phyloP scores from a whole-genome alignment of 1,284 basidiomycete species.

The Moesziomyces globuligerus region DNA sequence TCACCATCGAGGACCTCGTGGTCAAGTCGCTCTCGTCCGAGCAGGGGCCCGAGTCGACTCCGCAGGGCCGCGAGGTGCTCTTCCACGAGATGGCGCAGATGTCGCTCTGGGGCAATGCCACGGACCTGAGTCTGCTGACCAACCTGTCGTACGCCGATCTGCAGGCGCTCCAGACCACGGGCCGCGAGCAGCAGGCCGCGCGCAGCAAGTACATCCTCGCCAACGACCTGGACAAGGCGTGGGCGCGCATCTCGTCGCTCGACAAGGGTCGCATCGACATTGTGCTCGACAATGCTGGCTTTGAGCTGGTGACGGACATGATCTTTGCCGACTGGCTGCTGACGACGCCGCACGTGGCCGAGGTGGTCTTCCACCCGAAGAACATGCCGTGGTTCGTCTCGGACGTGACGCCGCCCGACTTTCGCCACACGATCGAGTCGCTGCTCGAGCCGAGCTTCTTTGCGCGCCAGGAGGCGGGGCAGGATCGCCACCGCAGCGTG shows the following conservation, averaged over 20 bases:
- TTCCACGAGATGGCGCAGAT: slow-evolving; percentile 86
- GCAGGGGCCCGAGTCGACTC: slow-evolving; percentile 41
- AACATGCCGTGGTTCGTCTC: slow-evolving; percentile 67
- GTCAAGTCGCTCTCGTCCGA: slow-evolving; percentile 39
- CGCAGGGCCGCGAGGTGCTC: slow-evolving; percentile 69
- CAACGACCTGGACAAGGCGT: slow-evolving; percentile 82
- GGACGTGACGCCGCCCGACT: slow-evolving; percentile 64
- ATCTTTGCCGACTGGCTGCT: slow-evolving; percentile 86
- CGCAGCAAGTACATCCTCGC: slow-evolving; percentile 77
- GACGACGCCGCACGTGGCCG: slow-evolving; percentile 49
- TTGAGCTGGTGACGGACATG: slow-evolving; percentile 94
- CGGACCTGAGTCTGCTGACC: slow-evolving; percentile 82
- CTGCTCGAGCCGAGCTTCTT: slow-evolving; percentile 72
- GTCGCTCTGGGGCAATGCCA: slow-evolving; percentile 77
- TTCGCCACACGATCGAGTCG: slow-evolving; percentile 68
- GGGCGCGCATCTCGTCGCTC: slow-evolving; percentile 77
- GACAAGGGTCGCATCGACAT: slow-evolving; percentile 80
- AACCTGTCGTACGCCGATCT: slow-evolving; percentile 83
- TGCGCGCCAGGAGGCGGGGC: slow-evolving; percentile 53
- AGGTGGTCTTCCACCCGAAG: slow-evolving; percentile 66
- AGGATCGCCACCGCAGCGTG: slow-evolving; percentile 44
- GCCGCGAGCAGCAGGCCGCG: slow-evolving; percentile 69
- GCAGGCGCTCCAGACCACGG: slow-evolving; percentile 81
- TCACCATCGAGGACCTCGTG: slow-evolving; percentile 54
- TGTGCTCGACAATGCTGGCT: slow-evolving; percentile 88